Evolutionary conservation across 1,284 basidiomycete species (phyloP), one percentile per base, ranked within the genome.

Genomic region (Trametes polyzona): DNA sequence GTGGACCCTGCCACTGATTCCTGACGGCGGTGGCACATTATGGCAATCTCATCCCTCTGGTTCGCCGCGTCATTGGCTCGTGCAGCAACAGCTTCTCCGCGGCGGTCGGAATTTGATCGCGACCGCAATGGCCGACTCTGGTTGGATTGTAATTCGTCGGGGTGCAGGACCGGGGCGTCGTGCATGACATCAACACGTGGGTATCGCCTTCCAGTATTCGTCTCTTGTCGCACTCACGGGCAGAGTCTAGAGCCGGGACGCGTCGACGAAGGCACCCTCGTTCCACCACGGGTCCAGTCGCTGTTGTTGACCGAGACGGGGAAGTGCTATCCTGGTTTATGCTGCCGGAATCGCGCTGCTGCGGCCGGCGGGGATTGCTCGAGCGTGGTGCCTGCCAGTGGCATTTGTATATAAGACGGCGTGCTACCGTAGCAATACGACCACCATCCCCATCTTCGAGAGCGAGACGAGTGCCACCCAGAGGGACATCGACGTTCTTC

Each of bases 111-210:
- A 19, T 32, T 17, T 27, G 33, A 44, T 52, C 32, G 4, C 7
- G 41, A 29, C 14, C 26, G 24, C 24, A 26, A 27, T 32, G 14
- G 24, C 50, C 23, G 26, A 23, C 16, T 43, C 35, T 33, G 41
- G 49, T 33, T 42, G 50, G 11, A 30, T 33, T 36, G 32, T n/a
- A n/a, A n/a, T n/a, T n/a, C n/a, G n/a, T 29, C 41, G 24, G 41
- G 36, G 41, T 12, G 16, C 24, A 42, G 41, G 41, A 42, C 41
- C 41, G 40, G 41, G 47, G 37, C 42, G 42, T 48, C 42, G 47
- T 39, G 52, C 23, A 54, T 51, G 57, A 54, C 52, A 58, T 58
- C 57, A 58, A 58, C 52, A 58, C 57, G 57, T 58, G 57, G 57
- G 52, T 54, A 51, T 49, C 24, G 36, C 54, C 39, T 30, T 48